phyloP scores from a whole-genome alignment of 768 basidiomycete species.

The Boletus subparvulus region DNA sequence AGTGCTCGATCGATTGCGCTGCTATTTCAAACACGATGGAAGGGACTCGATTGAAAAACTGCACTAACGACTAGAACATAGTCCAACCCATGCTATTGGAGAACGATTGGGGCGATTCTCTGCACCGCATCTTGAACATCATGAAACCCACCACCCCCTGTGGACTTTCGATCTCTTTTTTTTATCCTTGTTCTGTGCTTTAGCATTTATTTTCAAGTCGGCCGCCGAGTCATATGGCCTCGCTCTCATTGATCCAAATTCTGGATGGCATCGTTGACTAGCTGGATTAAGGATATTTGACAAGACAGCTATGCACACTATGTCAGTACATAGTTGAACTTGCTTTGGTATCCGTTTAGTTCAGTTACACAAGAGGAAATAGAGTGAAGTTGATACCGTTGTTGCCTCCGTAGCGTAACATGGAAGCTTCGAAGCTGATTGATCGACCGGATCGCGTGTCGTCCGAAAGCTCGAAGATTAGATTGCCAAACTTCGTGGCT shows the following conservation, averaged over 20 bases:
- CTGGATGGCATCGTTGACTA: slow-evolving; percentile 11
- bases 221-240: neutral
- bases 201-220: slow-evolving; percentile 4
- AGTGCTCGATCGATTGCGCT: no score
- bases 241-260: slow-evolving; percentile 4
- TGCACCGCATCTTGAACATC: slow-evolving; percentile 7
- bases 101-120: slow-evolving; percentile 12
- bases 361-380: no score
- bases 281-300: slow-evolving; percentile 14
- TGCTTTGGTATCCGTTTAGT: neutral
- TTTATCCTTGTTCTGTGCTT: slow-evolving; percentile 1
- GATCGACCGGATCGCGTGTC: no score
- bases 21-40: no score
- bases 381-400: no score
- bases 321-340: slow-evolving; percentile 5
- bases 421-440: no score
- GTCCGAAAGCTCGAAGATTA: no score
- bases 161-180: neutral
- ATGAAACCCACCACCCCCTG: no score
- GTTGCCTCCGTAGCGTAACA: no score
- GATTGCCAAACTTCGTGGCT: no score
- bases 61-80: no score
- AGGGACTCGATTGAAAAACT: no score
- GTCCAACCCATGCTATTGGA: neutral
- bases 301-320: neutral